Percentiles rank a stretch among this genome's conserved stretches.
Evolutionary conservation across 495 filamentous ascomycete genomes (phyloP).

Genomic region (Daldinia childiae): DNA sequence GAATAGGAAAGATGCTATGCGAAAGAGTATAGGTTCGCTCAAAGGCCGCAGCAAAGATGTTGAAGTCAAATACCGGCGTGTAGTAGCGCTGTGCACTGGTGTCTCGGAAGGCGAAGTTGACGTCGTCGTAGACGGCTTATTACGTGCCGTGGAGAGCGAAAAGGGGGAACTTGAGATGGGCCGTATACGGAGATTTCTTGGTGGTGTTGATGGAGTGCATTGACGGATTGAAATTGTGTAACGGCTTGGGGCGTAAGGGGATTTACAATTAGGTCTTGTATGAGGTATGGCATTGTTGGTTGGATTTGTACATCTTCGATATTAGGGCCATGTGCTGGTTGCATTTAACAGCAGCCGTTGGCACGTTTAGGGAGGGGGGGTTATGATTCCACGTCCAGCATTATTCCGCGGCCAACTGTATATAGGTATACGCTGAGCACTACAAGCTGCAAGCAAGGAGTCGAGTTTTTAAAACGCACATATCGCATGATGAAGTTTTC

Average conservation of each 20-base stretch:
- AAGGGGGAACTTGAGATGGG: conserved; percentile 72
- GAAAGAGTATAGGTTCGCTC: conserved; percentile 64
- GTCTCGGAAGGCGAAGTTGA: conserved; percentile 72
- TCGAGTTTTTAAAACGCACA: not conserved
- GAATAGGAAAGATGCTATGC: conserved; percentile 66
- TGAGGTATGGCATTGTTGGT: conserved; percentile 10
- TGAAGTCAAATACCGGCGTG: conserved; percentile 73
- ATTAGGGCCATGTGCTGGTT: conserved; percentile 4
- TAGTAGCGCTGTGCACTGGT: conserved; percentile 75
- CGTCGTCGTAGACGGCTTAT: conserved; percentile 65
- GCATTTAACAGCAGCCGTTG: not conserved
- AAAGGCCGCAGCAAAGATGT: conserved; percentile 70
- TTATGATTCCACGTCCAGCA: conserved; percentile 31
- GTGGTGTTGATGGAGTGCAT: conserved; percentile 68
- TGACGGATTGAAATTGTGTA: conserved; percentile 24
- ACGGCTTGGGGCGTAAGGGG: conserved; percentile 1
- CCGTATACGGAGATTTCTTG: conserved; percentile 75
- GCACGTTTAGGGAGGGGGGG: conserved; percentile 6
- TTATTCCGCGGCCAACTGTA: conserved; percentile 23
- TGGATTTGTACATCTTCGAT: conserved; percentile 22
- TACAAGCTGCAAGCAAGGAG: not conserved
- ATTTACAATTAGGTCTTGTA: conserved; percentile 7
- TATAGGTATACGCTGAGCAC: conserved; percentile 14
- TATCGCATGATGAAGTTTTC: conserved; percentile 7
- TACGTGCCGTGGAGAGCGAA: conserved; percentile 79